Evolutionary conservation across 192 early-diverging fungal genomes (phyloP), one percentile per base, ranked within the genome.

Genomic region (Powellomyces hirtus): DNA sequence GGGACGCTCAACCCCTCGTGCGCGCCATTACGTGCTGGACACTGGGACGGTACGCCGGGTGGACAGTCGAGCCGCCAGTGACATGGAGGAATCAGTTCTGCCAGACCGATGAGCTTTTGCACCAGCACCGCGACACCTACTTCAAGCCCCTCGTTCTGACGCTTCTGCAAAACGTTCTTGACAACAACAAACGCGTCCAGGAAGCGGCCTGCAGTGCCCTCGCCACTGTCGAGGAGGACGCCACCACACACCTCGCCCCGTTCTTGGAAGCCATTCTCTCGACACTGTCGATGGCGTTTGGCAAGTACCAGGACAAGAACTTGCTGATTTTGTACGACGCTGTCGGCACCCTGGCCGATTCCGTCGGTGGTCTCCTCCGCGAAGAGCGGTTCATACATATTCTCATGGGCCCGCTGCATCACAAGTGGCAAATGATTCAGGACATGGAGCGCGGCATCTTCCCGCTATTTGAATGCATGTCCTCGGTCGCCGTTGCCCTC

Each of bases 21-120:
- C 89, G 95, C 50, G 92, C 94, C 24, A 99, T 99, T 74, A 91
- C 98, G 8, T 99, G 98, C 80, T 99, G 98, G 98, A 94, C 98
- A 33, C 80, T 97, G 50, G 91, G 94, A 52, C 89, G 98, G 55
- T 99, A 97, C 73, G 84, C 89, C 30, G 82, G 84, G 50, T 97
- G 95, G 95, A 79, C 81, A 34, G 72, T 81, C 14, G 30, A 71
- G 40, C 75, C 61, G 36, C 26, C 55, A 36, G 62, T 57, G 30
- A 50, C 33, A 8, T 83, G 85, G 52, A 73, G 84, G 58, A 77
- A 81, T 70, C 77, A 81, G 24, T 72, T 77, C 40, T 55, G 50
- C 52, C 52, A 33, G 5, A 84, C 81, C 68, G 59, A 81, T 16
- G 86, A 83, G 68, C 79, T 79, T 18, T 24, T 63, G 7, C 22